A percentile compares a stretch with the other conserved stretches of the same genome.
Conservation (phyloP, 768 basidiomycete genomes). For the Boletus sp. region DNA sequence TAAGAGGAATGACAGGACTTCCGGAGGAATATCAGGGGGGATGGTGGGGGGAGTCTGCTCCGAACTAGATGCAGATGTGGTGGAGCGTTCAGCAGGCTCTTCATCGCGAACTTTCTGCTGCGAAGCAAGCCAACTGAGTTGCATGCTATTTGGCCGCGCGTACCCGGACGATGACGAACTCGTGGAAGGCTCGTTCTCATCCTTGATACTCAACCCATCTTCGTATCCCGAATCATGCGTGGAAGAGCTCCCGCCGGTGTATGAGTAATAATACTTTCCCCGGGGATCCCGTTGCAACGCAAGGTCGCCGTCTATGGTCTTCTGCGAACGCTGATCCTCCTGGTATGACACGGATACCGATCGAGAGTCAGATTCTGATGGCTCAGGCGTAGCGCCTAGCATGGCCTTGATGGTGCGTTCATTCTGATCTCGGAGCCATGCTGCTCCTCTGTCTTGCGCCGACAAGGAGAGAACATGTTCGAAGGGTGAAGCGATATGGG, state of each 20-base stretch:
- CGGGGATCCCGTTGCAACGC: conserved; percentile 62
- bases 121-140: conserved; percentile 60
- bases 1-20: conserved; percentile 51
- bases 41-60: conserved; percentile 19
- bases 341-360: conserved; percentile 36
- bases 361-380: conserved; percentile 52
- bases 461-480: conserved; percentile 39
- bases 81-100: conserved; percentile 8
- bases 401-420: conserved; percentile 58
- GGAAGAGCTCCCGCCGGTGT: conserved; percentile 50
- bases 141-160: conserved; percentile 62
- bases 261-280: conserved; percentile 77
- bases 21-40: conserved; percentile 42
- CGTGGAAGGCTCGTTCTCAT: conserved; percentile 28
- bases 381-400: conserved; percentile 54
- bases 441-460: conserved; percentile 65
- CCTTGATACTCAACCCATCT: conserved; percentile 40
- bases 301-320: conserved; percentile 55
- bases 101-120: conserved; percentile 41
- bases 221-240: conserved; percentile 54
- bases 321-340: conserved; percentile 35
- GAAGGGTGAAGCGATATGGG: conserved; percentile 41
- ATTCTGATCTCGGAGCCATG: conserved; percentile 84
- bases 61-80: conserved; percentile 12
- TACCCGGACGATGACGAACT: conserved; percentile 30